A percentile compares a stretch with the other conserved stretches of the same genome.
These are phyloP conservation scores for Ambrosiella beaveri DNA, from an alignment of 2,329 filamentous ascomycete species.

Conservation along the genomic window DNA sequence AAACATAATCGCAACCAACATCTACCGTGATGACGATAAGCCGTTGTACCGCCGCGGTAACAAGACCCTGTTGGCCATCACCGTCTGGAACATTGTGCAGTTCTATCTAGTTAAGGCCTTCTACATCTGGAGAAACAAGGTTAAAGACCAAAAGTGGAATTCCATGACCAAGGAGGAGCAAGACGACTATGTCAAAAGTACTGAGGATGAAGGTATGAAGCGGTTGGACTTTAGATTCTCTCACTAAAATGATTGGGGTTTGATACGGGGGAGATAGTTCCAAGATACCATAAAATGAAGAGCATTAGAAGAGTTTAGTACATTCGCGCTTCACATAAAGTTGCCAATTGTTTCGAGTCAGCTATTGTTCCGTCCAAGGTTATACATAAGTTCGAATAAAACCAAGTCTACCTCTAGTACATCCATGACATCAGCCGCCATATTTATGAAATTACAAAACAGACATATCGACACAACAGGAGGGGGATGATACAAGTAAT, in stretches of 20 bases:
- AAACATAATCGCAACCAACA: constrained; percentile 28
- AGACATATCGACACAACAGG: not conserved
- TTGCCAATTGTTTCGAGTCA: too few species aligned
- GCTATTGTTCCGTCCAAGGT: not conserved
- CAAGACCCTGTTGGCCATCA: constrained; percentile 30
- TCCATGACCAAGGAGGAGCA: constrained; percentile 28
- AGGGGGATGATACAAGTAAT: not conserved
- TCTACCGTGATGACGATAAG: constrained; percentile 38
- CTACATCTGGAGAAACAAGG: constrained; percentile 30
- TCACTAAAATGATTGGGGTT: constrained; percentile 21
- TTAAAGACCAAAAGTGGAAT: constrained; percentile 27
- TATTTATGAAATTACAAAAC: not conserved
- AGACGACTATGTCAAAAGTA: constrained; percentile 30
- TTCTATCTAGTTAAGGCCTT: constrained; percentile 29
- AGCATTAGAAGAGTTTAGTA: not conserved
- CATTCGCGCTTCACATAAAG: too few species aligned
- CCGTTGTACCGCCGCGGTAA: constrained; percentile 35
- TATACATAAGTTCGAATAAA: not conserved
- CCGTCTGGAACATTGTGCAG: constrained; percentile 28
- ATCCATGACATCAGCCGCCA: not conserved
- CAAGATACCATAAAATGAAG: not conserved
- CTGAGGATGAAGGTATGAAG: constrained; percentile 35
- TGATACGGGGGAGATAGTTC: not conserved
- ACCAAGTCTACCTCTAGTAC: not conserved
- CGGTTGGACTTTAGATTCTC: constrained; percentile 37